These are phyloP conservation scores for Mycena metata DNA, from an alignment of 768 basidiomycete genomes.

Conservation along the genomic window DNA sequence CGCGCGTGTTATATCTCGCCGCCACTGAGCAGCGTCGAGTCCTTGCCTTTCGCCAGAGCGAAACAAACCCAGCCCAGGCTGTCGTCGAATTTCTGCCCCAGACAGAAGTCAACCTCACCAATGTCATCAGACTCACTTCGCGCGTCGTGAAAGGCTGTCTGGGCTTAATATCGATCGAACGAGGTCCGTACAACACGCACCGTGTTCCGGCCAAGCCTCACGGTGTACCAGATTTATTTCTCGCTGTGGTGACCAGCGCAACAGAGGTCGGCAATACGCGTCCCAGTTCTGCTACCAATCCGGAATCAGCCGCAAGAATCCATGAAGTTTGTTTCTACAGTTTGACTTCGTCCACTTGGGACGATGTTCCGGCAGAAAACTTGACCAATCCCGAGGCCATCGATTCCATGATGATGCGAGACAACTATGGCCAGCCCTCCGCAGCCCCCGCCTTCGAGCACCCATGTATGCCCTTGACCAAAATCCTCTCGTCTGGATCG, in stretches of 20 bases:
- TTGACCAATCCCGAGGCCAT: constrained; percentile 67
- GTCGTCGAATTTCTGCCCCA: constrained; percentile 89
- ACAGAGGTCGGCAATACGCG: constrained; percentile 82
- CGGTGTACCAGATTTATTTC: constrained; percentile 77
- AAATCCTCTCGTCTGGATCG: constrained; percentile 90
- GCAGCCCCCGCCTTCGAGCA: constrained; percentile 81
- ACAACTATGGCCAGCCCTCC: constrained; percentile 60
- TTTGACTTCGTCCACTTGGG: constrained; percentile 87
- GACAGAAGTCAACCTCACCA: constrained; percentile 76
- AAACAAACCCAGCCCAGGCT: constrained; percentile 67
- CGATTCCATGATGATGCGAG: constrained; percentile 63
- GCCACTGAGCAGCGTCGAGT: constrained; percentile 73
- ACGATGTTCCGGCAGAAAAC: constrained; percentile 75
- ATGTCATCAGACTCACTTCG: constrained; percentile 75
- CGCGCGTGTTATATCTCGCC: constrained; percentile 75
- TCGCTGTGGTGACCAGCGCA: constrained; percentile 83
- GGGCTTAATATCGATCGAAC: constrained; percentile 81
- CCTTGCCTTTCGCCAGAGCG: constrained; percentile 79
- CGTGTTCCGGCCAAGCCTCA: constrained; percentile 7
- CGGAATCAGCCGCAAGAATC: constrained; percentile 85
- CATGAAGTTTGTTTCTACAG: constrained; percentile 93
- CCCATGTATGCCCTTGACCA: constrained; percentile 90
- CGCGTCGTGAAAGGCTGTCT: constrained; percentile 86
- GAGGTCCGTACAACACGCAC: constrained; percentile 59
- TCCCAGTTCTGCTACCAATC: constrained; percentile 62